Percentiles rank a stretch among this genome's conserved stretches.
Evolutionary conservation across 2,329 filamentous ascomycete genomes (phyloP).

Genomic region (Aulographum hederae): DNA sequence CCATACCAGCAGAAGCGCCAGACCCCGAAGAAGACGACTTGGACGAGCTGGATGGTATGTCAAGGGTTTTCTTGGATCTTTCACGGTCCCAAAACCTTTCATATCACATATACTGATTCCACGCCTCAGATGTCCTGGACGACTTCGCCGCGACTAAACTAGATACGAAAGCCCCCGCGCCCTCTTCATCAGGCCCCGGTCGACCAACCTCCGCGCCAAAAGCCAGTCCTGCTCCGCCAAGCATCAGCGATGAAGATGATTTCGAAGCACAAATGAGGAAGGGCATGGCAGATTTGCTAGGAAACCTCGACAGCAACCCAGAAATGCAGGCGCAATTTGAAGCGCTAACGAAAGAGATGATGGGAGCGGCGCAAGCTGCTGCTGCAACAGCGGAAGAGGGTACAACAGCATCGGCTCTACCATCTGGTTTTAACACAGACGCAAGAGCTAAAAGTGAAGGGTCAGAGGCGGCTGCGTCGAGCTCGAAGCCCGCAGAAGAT

Average conservation of each 20-base stretch:
- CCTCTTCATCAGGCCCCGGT: conserved; percentile 6
- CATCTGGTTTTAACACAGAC: conserved; percentile 10
- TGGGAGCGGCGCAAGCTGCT: conserved; percentile 28
- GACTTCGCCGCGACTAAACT: conserved; percentile 59
- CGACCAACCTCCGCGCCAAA: conserved; percentile 14
- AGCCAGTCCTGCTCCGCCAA: conserved; percentile 20
- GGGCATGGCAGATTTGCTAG: conserved; percentile 72
- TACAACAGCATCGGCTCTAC: conserved; percentile 6
- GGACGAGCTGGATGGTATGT: conserved; percentile 73
- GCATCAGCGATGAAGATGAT: conserved; percentile 40
- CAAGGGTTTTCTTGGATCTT: too few relatives aligned
- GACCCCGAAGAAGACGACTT: conserved; percentile 88
- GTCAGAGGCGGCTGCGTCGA: conserved; percentile 7
- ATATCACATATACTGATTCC: too few relatives aligned
- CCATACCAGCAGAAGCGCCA: too few relatives aligned
- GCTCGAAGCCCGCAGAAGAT: conserved; percentile 32
- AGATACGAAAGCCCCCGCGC: conserved; percentile 24
- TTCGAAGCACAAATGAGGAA: conserved; percentile 76
- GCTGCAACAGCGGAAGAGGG: conserved; percentile 14
- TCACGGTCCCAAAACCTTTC: too few relatives aligned
- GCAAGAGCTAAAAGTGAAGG: conserved; percentile 7
- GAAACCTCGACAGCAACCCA: conserved; percentile 39
- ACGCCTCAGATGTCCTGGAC: conserved; percentile 67
- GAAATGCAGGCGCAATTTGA: conserved; percentile 69
- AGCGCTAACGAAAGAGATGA: conserved; percentile 55